Percentiles rank a stretch among this genome's conserved stretches.
Evolutionary conservation across 1,284 basidiomycete species (phyloP).

Genomic region (Ceratobasidium theobromae): DNA sequence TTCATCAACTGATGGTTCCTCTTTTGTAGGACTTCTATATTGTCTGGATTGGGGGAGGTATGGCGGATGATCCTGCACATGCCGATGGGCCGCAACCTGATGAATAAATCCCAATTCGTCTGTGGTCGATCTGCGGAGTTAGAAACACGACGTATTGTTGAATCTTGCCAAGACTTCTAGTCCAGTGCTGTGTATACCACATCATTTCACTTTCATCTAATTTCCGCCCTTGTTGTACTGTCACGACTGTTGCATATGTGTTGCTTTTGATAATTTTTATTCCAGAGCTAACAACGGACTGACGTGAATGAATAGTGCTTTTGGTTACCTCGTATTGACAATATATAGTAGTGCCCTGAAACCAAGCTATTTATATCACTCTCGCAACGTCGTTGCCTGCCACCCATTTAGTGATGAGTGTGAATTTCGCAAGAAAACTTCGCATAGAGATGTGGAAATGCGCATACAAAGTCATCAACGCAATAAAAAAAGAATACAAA

Average conservation of each 20-base stretch:
- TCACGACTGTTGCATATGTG: not conserved
- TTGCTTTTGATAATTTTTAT: not conserved
- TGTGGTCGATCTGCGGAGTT: not conserved
- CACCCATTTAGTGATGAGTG: no score
- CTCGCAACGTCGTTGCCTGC: no score
- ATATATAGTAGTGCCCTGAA: no score
- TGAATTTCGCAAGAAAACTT: not conserved
- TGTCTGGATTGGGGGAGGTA: conserved; percentile 27
- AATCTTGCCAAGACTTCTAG: no score
- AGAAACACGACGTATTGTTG: no score
- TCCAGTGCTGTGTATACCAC: not conserved
- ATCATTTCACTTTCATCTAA: not conserved
- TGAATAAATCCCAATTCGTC: not conserved
- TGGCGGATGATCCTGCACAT: conserved; percentile 25
- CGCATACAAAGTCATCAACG: not conserved
- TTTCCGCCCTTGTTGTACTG: not conserved
- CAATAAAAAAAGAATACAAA: not conserved
- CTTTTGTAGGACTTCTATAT: conserved; percentile 25
- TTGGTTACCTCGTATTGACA: no score
- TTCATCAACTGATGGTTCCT: conserved; percentile 1
- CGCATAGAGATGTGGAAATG: not conserved
- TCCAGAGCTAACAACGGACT: not conserved
- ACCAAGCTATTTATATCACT: no score
- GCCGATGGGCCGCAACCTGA: not conserved
- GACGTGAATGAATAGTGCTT: not conserved